Conservation (phyloP, 2,329 filamentous ascomycete species). For the Anisogramma anomala region DNA sequence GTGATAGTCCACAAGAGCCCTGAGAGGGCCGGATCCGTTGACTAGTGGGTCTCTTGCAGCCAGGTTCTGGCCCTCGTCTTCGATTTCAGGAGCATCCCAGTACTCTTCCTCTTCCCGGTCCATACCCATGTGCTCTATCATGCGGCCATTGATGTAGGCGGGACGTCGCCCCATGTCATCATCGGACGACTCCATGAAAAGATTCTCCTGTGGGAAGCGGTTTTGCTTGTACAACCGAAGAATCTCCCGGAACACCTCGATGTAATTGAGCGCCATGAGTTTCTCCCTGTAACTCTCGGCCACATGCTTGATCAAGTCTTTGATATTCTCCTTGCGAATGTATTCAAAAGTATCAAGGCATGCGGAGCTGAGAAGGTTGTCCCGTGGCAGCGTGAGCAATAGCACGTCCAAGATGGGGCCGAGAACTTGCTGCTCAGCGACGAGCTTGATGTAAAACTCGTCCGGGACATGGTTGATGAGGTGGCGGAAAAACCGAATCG, state of each 20-base stretch:
- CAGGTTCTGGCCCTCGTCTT: conserved; percentile 52
- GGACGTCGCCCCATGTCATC: conserved; percentile 39
- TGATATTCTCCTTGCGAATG: conserved; percentile 71
- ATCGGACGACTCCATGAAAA: conserved; percentile 57
- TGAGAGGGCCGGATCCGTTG: conserved; percentile 52
- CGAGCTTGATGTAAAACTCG: conserved; percentile 78
- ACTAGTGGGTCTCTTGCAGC: conserved; percentile 27
- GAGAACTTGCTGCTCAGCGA: conserved; percentile 70
- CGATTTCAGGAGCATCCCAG: conserved; percentile 81
- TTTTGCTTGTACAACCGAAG: conserved; percentile 70
- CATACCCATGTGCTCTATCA: conserved; percentile 59
- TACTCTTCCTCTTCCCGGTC: conserved; percentile 86
- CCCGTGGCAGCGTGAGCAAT: conserved; percentile 73
- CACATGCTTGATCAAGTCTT: conserved; percentile 70
- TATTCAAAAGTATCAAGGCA: conserved; percentile 90
- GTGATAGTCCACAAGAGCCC: conserved; percentile 37
- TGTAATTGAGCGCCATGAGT: conserved; percentile 63
- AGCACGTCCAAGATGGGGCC: conserved; percentile 78
- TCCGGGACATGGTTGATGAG: conserved; percentile 68
- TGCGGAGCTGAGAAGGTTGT: conserved; percentile 88
- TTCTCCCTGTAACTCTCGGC: conserved; percentile 75
- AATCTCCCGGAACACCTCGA: conserved; percentile 72
- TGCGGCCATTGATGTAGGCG: conserved; percentile 33
- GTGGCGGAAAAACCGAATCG: conserved; percentile 86
- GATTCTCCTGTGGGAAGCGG: conserved; percentile 52